A percentile compares a stretch with the other conserved stretches of the same genome.
phyloP scores from a whole-genome alignment of 164 flowering plant genomes.

The Magnolia sinica region DNA sequence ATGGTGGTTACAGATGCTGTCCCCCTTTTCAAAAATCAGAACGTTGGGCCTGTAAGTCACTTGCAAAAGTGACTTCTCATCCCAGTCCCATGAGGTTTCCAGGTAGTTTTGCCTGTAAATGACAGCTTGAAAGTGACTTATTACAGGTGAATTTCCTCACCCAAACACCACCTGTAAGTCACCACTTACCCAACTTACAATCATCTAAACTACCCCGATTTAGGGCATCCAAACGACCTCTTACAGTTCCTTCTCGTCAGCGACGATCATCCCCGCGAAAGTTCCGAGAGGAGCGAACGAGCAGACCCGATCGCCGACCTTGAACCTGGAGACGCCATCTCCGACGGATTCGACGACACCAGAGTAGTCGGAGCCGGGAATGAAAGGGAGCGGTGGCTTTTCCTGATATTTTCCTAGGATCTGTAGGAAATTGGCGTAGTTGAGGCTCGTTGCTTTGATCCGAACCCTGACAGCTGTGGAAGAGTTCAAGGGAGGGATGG shows the following conservation, averaged over 20 bases:
- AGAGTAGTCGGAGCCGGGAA: conserved; percentile 92
- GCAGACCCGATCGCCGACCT: conserved; percentile 75
- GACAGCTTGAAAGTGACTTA: too few species aligned
- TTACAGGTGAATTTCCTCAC: too few species aligned
- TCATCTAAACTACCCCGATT: background rate
- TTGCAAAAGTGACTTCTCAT: too few species aligned
- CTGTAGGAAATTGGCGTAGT: conserved; percentile 86
- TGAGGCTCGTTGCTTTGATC: conserved; percentile 77
- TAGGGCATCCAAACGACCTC: conserved; percentile 10
- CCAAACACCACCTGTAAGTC: too few species aligned
- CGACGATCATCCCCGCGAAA: conserved; percentile 71
- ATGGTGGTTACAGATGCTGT: too few species aligned
- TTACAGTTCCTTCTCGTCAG: conserved; percentile 65
- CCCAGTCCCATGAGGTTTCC: too few species aligned
- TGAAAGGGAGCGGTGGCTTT: conserved; percentile 72
- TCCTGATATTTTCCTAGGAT: conserved; percentile 89
- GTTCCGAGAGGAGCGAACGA: conserved; percentile 58
- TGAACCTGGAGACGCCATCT: conserved; percentile 52
- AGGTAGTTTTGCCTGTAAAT: too few species aligned
- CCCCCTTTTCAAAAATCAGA: too few species aligned
- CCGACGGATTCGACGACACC: conserved; percentile 81
- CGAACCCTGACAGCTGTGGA: conserved; percentile 63
- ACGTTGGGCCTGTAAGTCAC: too few species aligned
- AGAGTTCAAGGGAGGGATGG: conserved; percentile 59
- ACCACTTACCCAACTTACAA: too few species aligned